Evolutionary conservation across 306 rosid genomes (phyloP), one percentile per base, ranked within the genome.

Genomic region (Acacia crassicarpa): DNA sequence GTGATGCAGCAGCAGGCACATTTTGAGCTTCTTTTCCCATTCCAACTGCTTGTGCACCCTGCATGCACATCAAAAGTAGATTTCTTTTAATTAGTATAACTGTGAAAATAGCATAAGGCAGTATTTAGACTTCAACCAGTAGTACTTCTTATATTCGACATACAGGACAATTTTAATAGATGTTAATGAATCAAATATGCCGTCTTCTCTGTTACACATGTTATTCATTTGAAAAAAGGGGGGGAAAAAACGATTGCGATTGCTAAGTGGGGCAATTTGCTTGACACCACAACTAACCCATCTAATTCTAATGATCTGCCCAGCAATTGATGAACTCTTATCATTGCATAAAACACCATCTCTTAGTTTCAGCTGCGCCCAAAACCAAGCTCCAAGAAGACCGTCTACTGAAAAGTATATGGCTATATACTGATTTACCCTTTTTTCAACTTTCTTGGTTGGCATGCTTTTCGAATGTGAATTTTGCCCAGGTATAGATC

Each of bases 41-140:
- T 86, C 97, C 98, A 85, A 93, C 87, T 51, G 95, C 90, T 90
- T 96, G 99, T 23, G 99, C 98, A 76, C 99, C 99, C 99, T 96
- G 84, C 70, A 85, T 45, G 45, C 51, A 48, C 62, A 77, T 40
- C 32, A 63, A 56, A 84, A 75, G 4, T 30, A 78, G 3, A 69
- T 71, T 20, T 69, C 3, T 19, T 67, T 67, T 13, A n/a, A 23
- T 23, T 11, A 44, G 38, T 23, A 23, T 27, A 44, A 71, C 38
- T 12, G 3, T 23, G 5, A 56, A 71, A 45, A 44, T 71, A 41
- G 11, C 40, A 5, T 17, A 23, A 43, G 6, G 75, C 54, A 70
- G 16, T 11, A 41, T 44, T 44, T 43, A 44, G 38, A 22, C 54
- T 22, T 70, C 20, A 44, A 23, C 33, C 19, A 8, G 20, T 2